phyloP scores from a whole-genome alignment of 768 basidiomycete genomes.

The Tricholoma flavovirens region DNA sequence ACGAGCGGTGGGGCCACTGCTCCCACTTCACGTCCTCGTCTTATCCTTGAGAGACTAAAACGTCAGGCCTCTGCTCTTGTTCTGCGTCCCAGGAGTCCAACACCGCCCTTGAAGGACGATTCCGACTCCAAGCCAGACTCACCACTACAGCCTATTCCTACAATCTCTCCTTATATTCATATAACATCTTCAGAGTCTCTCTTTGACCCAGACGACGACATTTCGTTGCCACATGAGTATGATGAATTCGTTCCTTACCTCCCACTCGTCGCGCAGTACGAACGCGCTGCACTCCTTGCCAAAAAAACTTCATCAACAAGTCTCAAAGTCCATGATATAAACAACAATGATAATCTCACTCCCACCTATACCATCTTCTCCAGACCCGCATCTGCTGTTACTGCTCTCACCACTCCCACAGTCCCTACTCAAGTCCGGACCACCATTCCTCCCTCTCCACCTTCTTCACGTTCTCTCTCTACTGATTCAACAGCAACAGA shows the following conservation, averaged over 20 bases:
- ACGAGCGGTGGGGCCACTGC: not conserved
- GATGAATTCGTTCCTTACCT: constrained; percentile 12
- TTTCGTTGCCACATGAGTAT: not conserved
- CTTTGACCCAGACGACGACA: constrained; percentile 5
- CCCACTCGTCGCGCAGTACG: constrained; percentile 12
- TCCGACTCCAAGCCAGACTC: constrained; percentile 3
- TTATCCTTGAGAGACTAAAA: constrained; percentile 14
- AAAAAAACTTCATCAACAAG: not conserved
- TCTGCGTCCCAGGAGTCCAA: constrained; percentile 5
- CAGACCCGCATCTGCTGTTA: constrained; percentile 12
- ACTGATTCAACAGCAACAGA: not conserved
- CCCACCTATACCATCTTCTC: constrained; percentile 8
- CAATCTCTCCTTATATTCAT: constrained; percentile 7
- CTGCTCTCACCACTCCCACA: constrained; percentile 6
- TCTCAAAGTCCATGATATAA: not conserved
- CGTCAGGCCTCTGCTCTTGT: constrained; percentile 16
- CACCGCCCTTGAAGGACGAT: not conserved
- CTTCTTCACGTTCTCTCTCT: not conserved
- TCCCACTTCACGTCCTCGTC: constrained; percentile 2
- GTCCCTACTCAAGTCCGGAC: constrained; percentile 1
- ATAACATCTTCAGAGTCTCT: constrained; percentile 1
- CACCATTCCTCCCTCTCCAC: not conserved
- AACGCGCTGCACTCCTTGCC: constrained; percentile 3
- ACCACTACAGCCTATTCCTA: constrained; percentile 6
- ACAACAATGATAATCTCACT: not conserved